A percentile compares a stretch with the other conserved stretches of the same genome.
These are phyloP conservation scores for Saksenaea oblongispora DNA, from an alignment of 371 early-diverging fungal genomes.

Conservation along the genomic window DNA sequence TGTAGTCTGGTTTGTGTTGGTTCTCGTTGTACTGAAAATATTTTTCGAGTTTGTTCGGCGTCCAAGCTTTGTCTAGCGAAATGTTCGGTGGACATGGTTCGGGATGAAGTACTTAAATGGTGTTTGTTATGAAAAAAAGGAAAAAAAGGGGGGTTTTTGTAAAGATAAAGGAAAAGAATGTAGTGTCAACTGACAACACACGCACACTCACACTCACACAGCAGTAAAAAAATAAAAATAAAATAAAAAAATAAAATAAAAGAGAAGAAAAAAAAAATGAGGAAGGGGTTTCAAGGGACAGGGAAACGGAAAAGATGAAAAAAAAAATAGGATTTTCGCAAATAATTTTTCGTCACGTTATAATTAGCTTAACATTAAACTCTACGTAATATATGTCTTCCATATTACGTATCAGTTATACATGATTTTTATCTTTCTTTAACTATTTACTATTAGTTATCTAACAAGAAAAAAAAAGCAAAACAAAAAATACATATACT, in stretches of 20 bases:
- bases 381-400: too few species aligned
- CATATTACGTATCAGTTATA: too few species aligned
- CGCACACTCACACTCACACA: not conserved
- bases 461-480: too few species aligned
- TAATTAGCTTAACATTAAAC: too few species aligned
- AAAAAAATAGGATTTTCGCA: too few species aligned
- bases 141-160: not conserved
- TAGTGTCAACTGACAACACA: constrained; percentile 5
- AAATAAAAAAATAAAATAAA: not conserved
- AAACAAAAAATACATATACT: too few species aligned
- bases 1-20: constrained; percentile 1
- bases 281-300: not conserved
- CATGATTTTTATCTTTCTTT: too few species aligned
- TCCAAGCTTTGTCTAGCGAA: constrained; percentile 8
- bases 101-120: not conserved
- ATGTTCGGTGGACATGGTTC: constrained; percentile 12
- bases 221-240: not conserved
- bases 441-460: too few species aligned
- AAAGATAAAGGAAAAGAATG: not conserved
- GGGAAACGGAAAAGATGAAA: not conserved
- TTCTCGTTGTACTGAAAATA: not conserved
- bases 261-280: too few species aligned
- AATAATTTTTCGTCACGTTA: too few species aligned
- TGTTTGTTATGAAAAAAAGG: constrained; percentile 2
- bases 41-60: constrained; percentile 9